Evolutionary conservation across 164 flowering plant genomes (phyloP).

Genomic region (Umbilicus rupestris): DNA sequence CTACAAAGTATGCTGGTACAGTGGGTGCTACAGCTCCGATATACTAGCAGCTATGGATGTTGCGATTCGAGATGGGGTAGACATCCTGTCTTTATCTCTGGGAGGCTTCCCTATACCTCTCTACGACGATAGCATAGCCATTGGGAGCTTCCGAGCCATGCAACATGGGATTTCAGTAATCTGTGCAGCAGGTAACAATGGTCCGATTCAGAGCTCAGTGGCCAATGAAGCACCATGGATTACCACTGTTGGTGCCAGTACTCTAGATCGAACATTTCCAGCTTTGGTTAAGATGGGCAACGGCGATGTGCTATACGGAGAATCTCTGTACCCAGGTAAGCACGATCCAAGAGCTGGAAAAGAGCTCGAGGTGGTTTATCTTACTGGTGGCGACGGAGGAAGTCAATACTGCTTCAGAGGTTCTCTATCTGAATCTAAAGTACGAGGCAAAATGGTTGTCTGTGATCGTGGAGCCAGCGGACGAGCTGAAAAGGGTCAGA

Average conservation of each 20-base stretch:
- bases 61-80: slow-evolving; percentile 83
- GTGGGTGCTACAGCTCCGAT: slow-evolving; percentile 88
- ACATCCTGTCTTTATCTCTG: slow-evolving; percentile 75
- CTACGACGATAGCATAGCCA: slow-evolving; percentile 78
- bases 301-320: slow-evolving; percentile 59
- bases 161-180: slow-evolving; percentile 73
- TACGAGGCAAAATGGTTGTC: slow-evolving; percentile 74
- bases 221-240: slow-evolving; percentile 97
- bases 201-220: slow-evolving; percentile 64
- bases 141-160: slow-evolving; percentile 71
- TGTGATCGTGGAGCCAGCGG: slow-evolving; percentile 78
- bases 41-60: slow-evolving; percentile 86
- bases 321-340: slow-evolving; percentile 74
- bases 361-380: slow-evolving; percentile 60
- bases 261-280: slow-evolving; percentile 76
- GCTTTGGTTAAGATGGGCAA: slow-evolving; percentile 50
- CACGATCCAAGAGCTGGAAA: slow-evolving; percentile 13
- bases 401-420: slow-evolving; percentile 58
- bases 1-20: slow-evolving; percentile 92
- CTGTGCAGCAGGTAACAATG: slow-evolving; percentile 92
- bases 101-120: slow-evolving; percentile 83
- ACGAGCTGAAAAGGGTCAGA: slow-evolving; percentile 64
- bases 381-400: slow-evolving; percentile 35
- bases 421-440: slow-evolving; percentile 54
- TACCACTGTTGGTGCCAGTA: slow-evolving; percentile 83